phyloP scores from a whole-genome alignment of 768 basidiomycete genomes.

The Hemileccinum rubropunctum region DNA sequence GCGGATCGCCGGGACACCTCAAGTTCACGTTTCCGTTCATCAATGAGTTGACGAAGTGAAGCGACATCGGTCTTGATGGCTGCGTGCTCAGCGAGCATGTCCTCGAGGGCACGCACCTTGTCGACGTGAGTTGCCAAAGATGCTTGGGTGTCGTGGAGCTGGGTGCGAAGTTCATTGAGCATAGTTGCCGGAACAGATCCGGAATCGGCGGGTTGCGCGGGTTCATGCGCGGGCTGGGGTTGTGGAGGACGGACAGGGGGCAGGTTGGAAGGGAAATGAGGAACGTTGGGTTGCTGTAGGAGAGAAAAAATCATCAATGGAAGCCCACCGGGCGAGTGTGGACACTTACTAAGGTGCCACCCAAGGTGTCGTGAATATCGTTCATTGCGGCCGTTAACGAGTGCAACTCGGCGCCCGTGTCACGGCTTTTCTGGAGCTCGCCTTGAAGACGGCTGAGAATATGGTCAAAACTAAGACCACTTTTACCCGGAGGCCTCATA shows the following conservation, averaged over 20 bases:
- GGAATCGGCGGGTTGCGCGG: conserved; percentile 26
- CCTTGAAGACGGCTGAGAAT: conserved; percentile 85
- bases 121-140: conserved; percentile 77
- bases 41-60: conserved; percentile 68
- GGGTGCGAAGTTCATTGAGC: conserved; percentile 69
- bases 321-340: background rate
- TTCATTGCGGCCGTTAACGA: conserved; percentile 74
- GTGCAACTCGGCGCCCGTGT: conserved; percentile 85
- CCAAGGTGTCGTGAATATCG: conserved; percentile 91
- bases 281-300: conserved; percentile 55
- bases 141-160: conserved; percentile 81
- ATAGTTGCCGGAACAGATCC: conserved; percentile 23
- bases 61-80: conserved; percentile 75
- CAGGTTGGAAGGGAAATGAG: conserved; percentile 60
- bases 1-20: conserved; percentile 26
- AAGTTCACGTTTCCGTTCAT: conserved; percentile 56
- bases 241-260: conserved; percentile 60
- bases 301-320: conserved; percentile 4
- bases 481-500: conserved; percentile 73
- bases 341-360: conserved; percentile 69
- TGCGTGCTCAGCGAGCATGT: conserved; percentile 81
- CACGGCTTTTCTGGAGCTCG: conserved; percentile 93
- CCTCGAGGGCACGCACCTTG: conserved; percentile 80
- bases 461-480: conserved; percentile 89
- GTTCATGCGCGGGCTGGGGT: conserved; percentile 21